Percentiles rank a stretch among this genome's conserved stretches.
These are phyloP conservation scores for Zymoseptoria brevis DNA, from an alignment of 2,329 filamentous ascomycete genomes.

Conservation along the genomic window DNA sequence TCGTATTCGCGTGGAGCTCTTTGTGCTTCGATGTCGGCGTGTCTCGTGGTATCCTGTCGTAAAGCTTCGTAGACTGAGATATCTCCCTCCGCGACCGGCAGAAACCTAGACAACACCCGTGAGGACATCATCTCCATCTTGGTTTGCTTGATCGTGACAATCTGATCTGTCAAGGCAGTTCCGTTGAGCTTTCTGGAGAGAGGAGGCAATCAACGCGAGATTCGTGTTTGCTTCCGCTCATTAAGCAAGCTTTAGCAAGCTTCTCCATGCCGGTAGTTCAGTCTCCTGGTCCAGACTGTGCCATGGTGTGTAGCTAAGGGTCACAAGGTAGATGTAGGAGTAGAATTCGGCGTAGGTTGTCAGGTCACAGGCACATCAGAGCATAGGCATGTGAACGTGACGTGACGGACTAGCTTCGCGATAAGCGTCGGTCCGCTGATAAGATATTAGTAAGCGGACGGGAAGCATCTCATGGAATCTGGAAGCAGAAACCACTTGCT, in stretches of 20 bases:
- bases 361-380: neutral
- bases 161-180: neutral
- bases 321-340: neutral
- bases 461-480: no score
- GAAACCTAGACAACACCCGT: conserved; percentile 45
- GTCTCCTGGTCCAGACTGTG: neutral
- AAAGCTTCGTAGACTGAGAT: conserved; percentile 35
- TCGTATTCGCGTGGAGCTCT: conserved; percentile 38
- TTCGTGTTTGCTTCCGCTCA: neutral
- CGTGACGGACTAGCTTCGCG: neutral
- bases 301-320: neutral
- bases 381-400: neutral
- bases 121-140: conserved; percentile 41
- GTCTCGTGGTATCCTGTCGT: conserved; percentile 35
- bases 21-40: conserved; percentile 36
- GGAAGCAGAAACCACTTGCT: neutral
- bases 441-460: neutral
- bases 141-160: neutral
- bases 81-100: conserved; percentile 34
- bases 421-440: neutral
- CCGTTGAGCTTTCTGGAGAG: neutral
- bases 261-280: neutral
- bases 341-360: neutral
- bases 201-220: neutral
- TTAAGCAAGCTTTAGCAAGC: neutral